Conservation (phyloP, 768 basidiomycete genomes). For the Boletus edulis region DNA sequence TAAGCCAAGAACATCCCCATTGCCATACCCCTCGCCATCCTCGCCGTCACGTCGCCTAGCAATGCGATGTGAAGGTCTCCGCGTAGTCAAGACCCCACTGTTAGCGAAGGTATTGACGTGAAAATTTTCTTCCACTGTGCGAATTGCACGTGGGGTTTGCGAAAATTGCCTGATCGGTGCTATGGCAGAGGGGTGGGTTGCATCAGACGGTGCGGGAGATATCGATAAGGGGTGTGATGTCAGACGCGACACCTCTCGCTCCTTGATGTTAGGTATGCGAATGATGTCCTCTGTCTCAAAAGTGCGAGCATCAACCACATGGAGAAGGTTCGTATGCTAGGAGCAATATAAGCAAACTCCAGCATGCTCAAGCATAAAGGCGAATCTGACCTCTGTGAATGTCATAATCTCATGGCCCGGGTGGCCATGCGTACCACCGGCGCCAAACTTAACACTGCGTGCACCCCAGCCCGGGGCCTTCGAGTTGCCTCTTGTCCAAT, state of each 20-base stretch:
- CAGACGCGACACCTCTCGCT: constrained; percentile 14
- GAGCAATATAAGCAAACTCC: constrained; percentile 7
- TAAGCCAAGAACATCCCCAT: constrained; percentile 53
- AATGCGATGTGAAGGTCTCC: constrained; percentile 22
- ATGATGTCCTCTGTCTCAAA: constrained; percentile 77
- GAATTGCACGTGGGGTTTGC: constrained; percentile 37
- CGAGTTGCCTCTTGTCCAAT: constrained; percentile 57
- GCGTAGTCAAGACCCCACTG: constrained; percentile 11
- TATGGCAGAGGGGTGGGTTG: constrained; percentile 1
- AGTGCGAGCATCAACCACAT: constrained; percentile 83
- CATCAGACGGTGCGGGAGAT: constrained; percentile 11
- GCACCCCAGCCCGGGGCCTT: constrained; percentile 82
- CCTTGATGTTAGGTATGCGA: constrained; percentile 46
- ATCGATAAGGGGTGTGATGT: constrained; percentile 10
- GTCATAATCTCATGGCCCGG: constrained; percentile 73
- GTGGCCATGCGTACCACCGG: constrained; percentile 46
- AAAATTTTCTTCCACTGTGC: constrained; percentile 59
- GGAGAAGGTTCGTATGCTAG: constrained; percentile 79
- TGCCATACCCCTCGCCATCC: constrained; percentile 32
- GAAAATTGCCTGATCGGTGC: constrained; percentile 14
- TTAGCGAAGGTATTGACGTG: constrained; percentile 30
- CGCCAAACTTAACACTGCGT: constrained; percentile 82
- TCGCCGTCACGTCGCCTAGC: constrained; percentile 21
- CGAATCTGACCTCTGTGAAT: constrained; percentile 76
- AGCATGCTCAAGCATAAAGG: background rate